Evolutionary conservation across 2,329 filamentous ascomycete genomes (phyloP).

Genomic region (Lecanoromycetidae sp.): DNA sequence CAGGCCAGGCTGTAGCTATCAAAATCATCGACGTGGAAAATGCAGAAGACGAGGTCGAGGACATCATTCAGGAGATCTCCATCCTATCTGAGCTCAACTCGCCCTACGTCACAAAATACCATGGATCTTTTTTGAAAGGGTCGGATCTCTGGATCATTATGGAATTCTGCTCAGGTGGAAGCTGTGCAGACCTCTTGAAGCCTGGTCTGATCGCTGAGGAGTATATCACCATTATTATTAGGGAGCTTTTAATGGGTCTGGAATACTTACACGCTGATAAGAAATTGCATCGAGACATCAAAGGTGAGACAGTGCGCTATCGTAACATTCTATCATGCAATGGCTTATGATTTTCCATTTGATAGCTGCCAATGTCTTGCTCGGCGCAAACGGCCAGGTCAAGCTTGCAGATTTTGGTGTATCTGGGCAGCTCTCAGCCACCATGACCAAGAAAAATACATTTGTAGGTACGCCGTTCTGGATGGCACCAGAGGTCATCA

Average conservation of each 20-base stretch:
- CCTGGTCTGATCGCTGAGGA: constrained; percentile 83
- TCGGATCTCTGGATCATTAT: constrained; percentile 98
- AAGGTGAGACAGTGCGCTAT: constrained; percentile 45
- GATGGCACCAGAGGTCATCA: constrained; percentile 99
- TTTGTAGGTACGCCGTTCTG: constrained; percentile 98
- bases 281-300: constrained; percentile 93
- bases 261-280: constrained; percentile 92
- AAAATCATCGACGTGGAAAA: constrained; percentile 98
- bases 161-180: constrained; percentile 96
- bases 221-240: constrained; percentile 90
- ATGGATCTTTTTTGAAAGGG: constrained; percentile 91
- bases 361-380: constrained; percentile 81
- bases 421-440: constrained; percentile 87
- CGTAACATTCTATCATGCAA: not conserved
- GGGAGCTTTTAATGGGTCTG: constrained; percentile 76
- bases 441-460: constrained; percentile 99
- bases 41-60: constrained; percentile 97
- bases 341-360: constrained; percentile 1
- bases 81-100: constrained; percentile 94
- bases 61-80: constrained; percentile 97
- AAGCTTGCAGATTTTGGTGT: constrained; percentile 97
- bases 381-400: constrained; percentile 84
- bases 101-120: constrained; percentile 93
- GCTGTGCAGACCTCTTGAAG: constrained; percentile 91
- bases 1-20: constrained; percentile 88